Percentiles rank a stretch among this genome's conserved stretches.
Evolutionary conservation across 768 basidiomycete genomes (phyloP).

Genomic region (Tulasnella sp.): DNA sequence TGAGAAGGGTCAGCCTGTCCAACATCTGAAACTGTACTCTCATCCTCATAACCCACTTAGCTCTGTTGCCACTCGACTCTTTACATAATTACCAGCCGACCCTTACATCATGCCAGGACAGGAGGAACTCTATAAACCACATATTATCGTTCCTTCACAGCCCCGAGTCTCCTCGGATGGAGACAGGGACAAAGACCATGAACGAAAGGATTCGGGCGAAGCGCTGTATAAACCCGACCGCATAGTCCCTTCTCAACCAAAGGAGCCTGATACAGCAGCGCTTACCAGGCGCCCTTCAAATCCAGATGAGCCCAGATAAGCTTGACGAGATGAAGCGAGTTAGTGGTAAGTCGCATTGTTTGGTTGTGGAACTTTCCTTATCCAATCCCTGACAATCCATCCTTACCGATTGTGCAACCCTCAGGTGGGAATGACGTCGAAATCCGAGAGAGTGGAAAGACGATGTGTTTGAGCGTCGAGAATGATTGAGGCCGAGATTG

Average conservation of each 20-base stretch:
- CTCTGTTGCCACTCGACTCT: no score
- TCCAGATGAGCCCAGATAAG: neutral
- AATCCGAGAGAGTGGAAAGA: no score
- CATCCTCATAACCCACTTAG: no score
- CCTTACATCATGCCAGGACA: neutral
- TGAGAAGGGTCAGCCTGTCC: no score
- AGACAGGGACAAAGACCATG: neutral
- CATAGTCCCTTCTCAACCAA: conserved; percentile 13
- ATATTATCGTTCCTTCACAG: conserved; percentile 11
- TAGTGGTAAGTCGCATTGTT: neutral
- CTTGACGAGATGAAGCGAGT: no score
- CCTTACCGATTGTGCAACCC: neutral
- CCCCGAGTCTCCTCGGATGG: conserved; percentile 6
- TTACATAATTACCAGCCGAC: neutral
- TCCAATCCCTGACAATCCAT: conserved; percentile 4
- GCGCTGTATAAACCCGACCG: neutral
- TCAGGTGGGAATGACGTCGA: neutral
- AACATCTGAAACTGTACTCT: no score
- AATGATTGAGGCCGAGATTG: no score
- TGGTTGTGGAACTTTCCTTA: neutral
- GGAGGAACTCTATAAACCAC: conserved; percentile 4
- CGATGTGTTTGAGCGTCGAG: no score
- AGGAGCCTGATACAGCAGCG: conserved; percentile 1
- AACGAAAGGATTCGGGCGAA: neutral
- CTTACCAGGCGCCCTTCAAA: no score